Percentiles rank a stretch among this genome's conserved stretches.
Evolutionary conservation across 352 stramenopile genomes (phyloP).

Genomic region (Globisporangium heterothallicum): DNA sequence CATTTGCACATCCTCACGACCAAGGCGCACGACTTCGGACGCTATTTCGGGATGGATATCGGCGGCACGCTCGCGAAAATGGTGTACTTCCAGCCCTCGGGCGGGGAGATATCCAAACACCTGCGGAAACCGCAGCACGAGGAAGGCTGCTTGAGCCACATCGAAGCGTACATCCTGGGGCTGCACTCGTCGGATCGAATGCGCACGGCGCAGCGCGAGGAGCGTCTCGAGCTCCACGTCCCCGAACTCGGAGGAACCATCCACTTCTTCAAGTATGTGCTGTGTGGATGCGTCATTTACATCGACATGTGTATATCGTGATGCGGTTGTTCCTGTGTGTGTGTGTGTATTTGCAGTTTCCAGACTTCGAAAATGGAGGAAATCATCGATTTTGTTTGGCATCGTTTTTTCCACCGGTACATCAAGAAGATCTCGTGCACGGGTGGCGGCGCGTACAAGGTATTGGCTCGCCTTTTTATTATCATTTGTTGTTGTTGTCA

Average conservation of each 20-base stretch:
- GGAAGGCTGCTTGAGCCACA: constrained; percentile 43
- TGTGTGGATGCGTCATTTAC: too few relatives aligned
- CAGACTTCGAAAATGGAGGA: constrained; percentile 64
- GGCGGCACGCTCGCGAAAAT: constrained; percentile 91
- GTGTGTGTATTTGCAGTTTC: constrained; percentile 31
- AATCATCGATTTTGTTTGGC: constrained; percentile 61
- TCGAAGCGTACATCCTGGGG: constrained; percentile 49
- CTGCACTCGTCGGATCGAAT: constrained; percentile 31
- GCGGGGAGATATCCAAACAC: constrained; percentile 18
- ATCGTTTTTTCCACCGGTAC: constrained; percentile 86
- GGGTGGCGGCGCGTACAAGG: constrained; percentile 95
- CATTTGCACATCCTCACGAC: constrained; percentile 63
- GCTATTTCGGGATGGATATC: constrained; percentile 90
- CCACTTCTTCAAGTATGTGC: constrained; percentile 89
- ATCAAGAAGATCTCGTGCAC: constrained; percentile 89
- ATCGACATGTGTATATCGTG: neutral
- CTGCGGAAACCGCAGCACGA: constrained; percentile 20
- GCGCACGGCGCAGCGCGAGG: constrained; percentile 39
- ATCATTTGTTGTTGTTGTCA: too few relatives aligned
- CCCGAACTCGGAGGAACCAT: constrained; percentile 88
- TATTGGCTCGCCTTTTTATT: constrained; percentile 10
- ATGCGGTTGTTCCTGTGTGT: neutral
- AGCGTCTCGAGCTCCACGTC: constrained; percentile 61
- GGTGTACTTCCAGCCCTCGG: constrained; percentile 88
- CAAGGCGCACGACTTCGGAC: constrained; percentile 63